These are phyloP conservation scores for Echeveria elegans DNA, from an alignment of 164 flowering plant genomes.

Conservation along the genomic window DNA sequence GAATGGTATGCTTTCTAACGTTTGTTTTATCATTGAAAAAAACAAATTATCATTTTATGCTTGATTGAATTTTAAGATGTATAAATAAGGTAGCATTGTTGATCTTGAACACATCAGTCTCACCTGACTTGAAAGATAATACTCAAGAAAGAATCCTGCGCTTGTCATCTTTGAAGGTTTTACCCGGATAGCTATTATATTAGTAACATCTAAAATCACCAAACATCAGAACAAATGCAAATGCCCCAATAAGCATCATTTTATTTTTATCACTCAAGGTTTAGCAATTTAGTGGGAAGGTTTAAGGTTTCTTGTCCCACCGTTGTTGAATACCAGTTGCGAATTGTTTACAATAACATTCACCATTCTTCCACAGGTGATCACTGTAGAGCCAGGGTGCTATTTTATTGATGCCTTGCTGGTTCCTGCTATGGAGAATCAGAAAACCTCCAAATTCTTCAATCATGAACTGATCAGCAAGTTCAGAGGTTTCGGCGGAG, in stretches of 20 bases:
- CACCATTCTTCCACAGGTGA: conserved; percentile 40
- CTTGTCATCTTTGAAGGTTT: no score
- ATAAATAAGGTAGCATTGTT: no score
- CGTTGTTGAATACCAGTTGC: not conserved
- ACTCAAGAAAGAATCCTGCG: no score
- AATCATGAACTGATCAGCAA: conserved; percentile 35
- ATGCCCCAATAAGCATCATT: not conserved
- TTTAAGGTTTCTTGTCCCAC: not conserved
- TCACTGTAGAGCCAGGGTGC: conserved; percentile 97
- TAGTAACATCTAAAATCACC: no score
- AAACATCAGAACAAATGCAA: no score
- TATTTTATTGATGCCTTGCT: conserved; percentile 80
- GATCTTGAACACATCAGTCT: no score
- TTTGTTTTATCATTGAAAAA: not conserved
- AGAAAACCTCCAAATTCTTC: conserved; percentile 54
- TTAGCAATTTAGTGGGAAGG: not conserved
- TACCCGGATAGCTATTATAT: no score
- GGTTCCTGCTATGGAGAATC: conserved; percentile 58
- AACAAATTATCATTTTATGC: no score
- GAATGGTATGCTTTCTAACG: conserved; percentile 54
- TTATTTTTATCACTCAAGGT: not conserved
- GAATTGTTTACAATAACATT: not conserved
- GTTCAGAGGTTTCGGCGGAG: conserved; percentile 76
- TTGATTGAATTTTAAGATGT: no score
- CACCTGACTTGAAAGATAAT: no score